Conservation (phyloP, 2,329 filamentous ascomycete species). For the Aspergillus sp. region DNA sequence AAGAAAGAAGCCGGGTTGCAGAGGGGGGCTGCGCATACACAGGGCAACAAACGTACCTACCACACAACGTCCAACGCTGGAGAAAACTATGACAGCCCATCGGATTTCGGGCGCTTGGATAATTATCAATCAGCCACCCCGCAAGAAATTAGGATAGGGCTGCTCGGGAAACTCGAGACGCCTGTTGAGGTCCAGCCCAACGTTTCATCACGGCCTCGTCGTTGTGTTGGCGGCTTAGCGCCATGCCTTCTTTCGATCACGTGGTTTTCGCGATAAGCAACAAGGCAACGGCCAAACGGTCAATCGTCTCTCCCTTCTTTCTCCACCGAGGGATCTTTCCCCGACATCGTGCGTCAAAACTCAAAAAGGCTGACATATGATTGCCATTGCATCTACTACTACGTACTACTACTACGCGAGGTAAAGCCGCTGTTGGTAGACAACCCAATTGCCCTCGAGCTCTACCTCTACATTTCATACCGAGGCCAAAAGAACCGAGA, state of each 20-base stretch:
- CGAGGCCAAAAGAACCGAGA: neutral
- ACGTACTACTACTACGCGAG: no score
- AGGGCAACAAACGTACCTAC: slow-evolving; percentile 5
- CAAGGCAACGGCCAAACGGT: neutral
- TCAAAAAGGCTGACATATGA: neutral
- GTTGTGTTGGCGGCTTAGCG: slow-evolving; percentile 19
- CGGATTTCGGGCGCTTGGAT: slow-evolving; percentile 3
- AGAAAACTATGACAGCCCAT: slow-evolving; percentile 6
- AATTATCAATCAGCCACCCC: slow-evolving; percentile 1
- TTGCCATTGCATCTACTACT: neutral
- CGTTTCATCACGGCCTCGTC: slow-evolving; percentile 19
- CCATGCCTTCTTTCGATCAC: slow-evolving; percentile 17
- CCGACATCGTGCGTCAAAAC: neutral
- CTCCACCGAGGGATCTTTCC: neutral
- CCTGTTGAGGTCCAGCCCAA: slow-evolving; percentile 16
- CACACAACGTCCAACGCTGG: neutral
- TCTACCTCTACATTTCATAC: neutral
- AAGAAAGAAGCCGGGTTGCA: neutral
- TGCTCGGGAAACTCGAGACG: slow-evolving; percentile 1
- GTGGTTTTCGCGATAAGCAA: slow-evolving; percentile 19
- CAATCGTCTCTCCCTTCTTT: neutral
- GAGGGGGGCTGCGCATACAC: neutral
- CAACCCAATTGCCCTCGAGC: neutral
- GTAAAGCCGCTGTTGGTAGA: neutral
- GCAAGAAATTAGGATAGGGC: neutral